These are phyloP conservation scores for Beta lomatogona DNA, from an alignment of 179 eudicot genomes.

Conservation along the genomic window DNA sequence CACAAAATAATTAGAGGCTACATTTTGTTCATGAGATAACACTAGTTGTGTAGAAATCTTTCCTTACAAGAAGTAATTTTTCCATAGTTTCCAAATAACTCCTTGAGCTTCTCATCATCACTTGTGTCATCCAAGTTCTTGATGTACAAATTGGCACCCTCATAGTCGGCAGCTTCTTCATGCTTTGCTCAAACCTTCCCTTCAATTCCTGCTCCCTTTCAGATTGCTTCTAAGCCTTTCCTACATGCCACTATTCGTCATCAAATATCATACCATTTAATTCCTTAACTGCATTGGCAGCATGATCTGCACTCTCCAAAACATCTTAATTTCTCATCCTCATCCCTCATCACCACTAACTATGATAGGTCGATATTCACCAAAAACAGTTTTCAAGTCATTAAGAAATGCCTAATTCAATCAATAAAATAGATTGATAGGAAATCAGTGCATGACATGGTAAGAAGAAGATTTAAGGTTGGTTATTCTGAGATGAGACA, in stretches of 20 bases:
- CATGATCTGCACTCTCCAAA: slow-evolving; percentile 77
- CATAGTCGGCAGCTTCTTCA: slow-evolving; percentile 60
- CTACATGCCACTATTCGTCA: slow-evolving; percentile 70
- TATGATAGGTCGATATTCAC: slow-evolving; percentile 58
- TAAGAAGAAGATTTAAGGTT: too few species aligned
- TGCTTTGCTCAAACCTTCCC: slow-evolving; percentile 55
- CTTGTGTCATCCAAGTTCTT: slow-evolving; percentile 71
- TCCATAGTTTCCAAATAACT: slow-evolving; percentile 56
- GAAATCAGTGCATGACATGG: too few species aligned
- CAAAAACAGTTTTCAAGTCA: slow-evolving; percentile 50
- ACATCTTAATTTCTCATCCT: slow-evolving; percentile 62
- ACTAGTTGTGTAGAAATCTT: neutral
- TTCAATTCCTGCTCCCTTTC: slow-evolving; percentile 68
- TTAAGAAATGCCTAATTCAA: too few species aligned
- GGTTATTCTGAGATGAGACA: too few species aligned
- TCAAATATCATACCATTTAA: slow-evolving; percentile 62
- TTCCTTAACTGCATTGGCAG: slow-evolving; percentile 68
- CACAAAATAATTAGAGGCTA: neutral
- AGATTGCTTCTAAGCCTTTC: slow-evolving; percentile 67
- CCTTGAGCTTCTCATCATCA: slow-evolving; percentile 69
- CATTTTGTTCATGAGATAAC: neutral
- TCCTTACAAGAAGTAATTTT: slow-evolving; percentile 71
- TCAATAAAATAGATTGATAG: too few species aligned
- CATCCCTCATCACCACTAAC: slow-evolving; percentile 67
- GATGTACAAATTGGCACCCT: slow-evolving; percentile 60